These are phyloP conservation scores for Podospora sp. DNA, from an alignment of 495 filamentous ascomycete species.

Conservation along the genomic window DNA sequence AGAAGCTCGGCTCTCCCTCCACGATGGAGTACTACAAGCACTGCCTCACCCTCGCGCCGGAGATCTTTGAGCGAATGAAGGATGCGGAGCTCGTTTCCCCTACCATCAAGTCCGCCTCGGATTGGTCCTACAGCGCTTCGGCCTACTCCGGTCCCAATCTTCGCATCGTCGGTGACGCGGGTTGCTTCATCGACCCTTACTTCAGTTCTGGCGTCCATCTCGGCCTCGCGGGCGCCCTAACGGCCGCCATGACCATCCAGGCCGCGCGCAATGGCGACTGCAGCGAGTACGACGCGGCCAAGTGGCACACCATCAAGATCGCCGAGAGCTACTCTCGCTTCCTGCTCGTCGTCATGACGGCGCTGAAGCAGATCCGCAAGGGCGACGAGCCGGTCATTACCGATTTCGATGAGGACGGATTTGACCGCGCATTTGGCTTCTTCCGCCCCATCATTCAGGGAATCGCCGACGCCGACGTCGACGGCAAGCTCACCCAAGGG, in stretches of 20 bases:
- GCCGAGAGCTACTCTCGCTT: slow-evolving; percentile 55
- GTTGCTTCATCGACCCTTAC: slow-evolving; percentile 49
- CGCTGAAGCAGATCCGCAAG: slow-evolving; percentile 48
- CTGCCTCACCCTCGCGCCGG: slow-evolving; percentile 36
- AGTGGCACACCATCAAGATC: slow-evolving; percentile 52
- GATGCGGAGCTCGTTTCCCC: slow-evolving; percentile 32
- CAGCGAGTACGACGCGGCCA: slow-evolving; percentile 41
- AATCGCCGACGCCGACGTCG: slow-evolving; percentile 38
- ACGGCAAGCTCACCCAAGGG: slow-evolving; percentile 37
- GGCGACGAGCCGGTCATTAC: slow-evolving; percentile 36
- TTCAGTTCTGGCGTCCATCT: slow-evolving; percentile 55
- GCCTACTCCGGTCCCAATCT: slow-evolving; percentile 39
- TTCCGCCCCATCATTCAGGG: slow-evolving; percentile 53
- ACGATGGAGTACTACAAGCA: no score
- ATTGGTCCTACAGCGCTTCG: slow-evolving; percentile 48
- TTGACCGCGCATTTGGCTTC: slow-evolving; percentile 49
- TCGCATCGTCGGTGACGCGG: slow-evolving; percentile 49
- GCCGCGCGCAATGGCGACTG: slow-evolving; percentile 40
- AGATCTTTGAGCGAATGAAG: slow-evolving; percentile 31
- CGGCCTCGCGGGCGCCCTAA: slow-evolving; percentile 47
- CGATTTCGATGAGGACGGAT: slow-evolving; percentile 48
- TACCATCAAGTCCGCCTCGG: slow-evolving; percentile 42
- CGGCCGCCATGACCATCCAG: slow-evolving; percentile 44
- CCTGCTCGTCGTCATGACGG: slow-evolving; percentile 49
- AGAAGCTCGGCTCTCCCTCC: slow-evolving; percentile 25